These are phyloP conservation scores for Myxozyma nipponensis DNA, from an alignment of 805 yeast genomes.

Conservation along the genomic window DNA sequence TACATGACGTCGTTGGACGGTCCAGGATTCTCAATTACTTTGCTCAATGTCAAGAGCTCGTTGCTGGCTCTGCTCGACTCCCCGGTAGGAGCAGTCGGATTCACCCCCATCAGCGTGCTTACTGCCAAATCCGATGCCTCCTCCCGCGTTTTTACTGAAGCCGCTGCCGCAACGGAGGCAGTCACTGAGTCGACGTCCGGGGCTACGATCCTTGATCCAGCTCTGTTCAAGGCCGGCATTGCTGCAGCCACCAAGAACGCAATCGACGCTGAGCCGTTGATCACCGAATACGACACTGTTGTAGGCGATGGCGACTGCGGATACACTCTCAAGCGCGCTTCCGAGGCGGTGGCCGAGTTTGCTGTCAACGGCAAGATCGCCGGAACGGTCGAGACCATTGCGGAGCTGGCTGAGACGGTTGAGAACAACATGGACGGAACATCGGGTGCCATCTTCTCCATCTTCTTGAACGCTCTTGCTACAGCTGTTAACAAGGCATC, in stretches of 20 bases:
- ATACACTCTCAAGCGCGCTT: slow-evolving; percentile 81
- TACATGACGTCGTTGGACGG: slow-evolving; percentile 88
- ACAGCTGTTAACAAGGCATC: slow-evolving; percentile 27
- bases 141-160: slow-evolving; percentile 21
- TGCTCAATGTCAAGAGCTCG: slow-evolving; percentile 63
- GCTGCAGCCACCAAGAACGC: slow-evolving; percentile 50
- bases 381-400: slow-evolving; percentile 52
- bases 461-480: slow-evolving; percentile 74
- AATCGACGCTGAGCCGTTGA: slow-evolving; percentile 69
- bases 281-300: slow-evolving; percentile 77
- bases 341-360: slow-evolving; percentile 60
- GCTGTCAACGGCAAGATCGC: slow-evolving; percentile 38
- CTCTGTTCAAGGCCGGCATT: slow-evolving; percentile 39
- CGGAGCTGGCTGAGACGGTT: slow-evolving; percentile 75
- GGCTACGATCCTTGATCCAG: slow-evolving; percentile 31
- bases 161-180: slow-evolving; percentile 18
- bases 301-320: slow-evolving; percentile 99
- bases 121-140: slow-evolving; percentile 31
- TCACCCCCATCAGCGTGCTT: slow-evolving; percentile 47
- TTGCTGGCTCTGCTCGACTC: slow-evolving; percentile 59
- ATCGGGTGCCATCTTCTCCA: slow-evolving; percentile 89
- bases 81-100: slow-evolving; percentile 76
- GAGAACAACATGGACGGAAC: slow-evolving; percentile 94
- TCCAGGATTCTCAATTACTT: slow-evolving; percentile 84
- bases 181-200: slow-evolving; percentile 33